These are phyloP conservation scores for Sesbania bispinosa DNA, from an alignment of 306 rosid species.

Conservation along the genomic window DNA sequence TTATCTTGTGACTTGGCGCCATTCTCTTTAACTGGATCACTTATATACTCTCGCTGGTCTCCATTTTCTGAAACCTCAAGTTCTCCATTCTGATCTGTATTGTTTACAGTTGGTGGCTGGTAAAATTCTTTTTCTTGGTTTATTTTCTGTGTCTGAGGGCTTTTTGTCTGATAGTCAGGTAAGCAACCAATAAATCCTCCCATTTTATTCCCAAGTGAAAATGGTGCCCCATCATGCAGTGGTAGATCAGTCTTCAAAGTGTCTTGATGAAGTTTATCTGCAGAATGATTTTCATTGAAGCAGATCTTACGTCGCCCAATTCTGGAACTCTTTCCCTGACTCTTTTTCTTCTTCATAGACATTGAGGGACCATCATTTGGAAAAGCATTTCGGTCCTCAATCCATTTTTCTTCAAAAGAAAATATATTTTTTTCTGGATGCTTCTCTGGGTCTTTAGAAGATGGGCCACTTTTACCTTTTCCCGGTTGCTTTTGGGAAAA, in stretches of 20 bases:
- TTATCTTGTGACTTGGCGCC: conserved; percentile 43
- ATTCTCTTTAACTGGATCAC: conserved; percentile 32
- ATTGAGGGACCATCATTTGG: conserved; percentile 42
- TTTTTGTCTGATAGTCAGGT: conserved; percentile 40
- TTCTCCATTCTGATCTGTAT: conserved; percentile 28
- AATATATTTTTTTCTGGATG: conserved; percentile 40
- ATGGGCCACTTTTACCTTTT: conserved; percentile 35
- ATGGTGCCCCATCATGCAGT: conserved; percentile 27
- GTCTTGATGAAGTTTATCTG: conserved; percentile 34
- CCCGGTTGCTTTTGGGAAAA: conserved; percentile 34
- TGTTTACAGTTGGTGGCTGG: conserved; percentile 38
- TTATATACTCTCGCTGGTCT: conserved; percentile 39
- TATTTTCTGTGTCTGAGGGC: conserved; percentile 28
- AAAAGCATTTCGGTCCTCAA: conserved; percentile 31
- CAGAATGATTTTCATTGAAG: conserved; percentile 33
- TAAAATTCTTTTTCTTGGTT: conserved; percentile 33
- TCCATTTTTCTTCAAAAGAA: conserved; percentile 40
- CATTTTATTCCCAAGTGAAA: conserved; percentile 34
- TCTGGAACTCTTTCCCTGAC: conserved; percentile 33
- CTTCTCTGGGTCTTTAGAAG: conserved; percentile 37
- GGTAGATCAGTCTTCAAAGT: conserved; percentile 39
- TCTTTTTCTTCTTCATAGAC: conserved; percentile 39
- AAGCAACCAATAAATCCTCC: conserved; percentile 26
- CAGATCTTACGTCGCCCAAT: conserved; percentile 34
- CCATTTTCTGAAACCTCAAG: conserved; percentile 38